Evolutionary conservation across 148 eudicot genomes (phyloP).

Genomic region (Camellia sinensis): DNA sequence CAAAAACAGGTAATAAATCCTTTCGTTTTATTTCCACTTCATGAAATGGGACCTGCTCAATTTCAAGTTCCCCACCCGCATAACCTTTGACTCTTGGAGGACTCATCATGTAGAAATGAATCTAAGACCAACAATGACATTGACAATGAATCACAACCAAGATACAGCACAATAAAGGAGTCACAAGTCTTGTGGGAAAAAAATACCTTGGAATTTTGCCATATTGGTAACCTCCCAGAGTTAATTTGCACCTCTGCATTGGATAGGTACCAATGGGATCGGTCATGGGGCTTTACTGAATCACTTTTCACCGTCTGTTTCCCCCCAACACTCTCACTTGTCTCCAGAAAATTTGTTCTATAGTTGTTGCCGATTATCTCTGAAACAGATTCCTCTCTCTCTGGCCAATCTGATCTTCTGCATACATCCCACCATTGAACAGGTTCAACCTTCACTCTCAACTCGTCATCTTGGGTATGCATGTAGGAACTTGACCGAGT

Average conservation of each 20-base stretch:
- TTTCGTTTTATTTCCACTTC: constrained; percentile 37
- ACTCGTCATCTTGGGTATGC: constrained; percentile 31
- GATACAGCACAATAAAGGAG: not conserved
- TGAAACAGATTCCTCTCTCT: constrained; percentile 27
- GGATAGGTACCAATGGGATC: constrained; percentile 32
- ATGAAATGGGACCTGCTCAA: constrained; percentile 28
- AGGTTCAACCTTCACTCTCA: constrained; percentile 28
- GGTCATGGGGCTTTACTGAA: constrained; percentile 26
- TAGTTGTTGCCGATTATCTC: constrained; percentile 2
- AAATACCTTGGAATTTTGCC: constrained; percentile 47
- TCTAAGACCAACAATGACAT: constrained; percentile 19
- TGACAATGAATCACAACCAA: constrained; percentile 12
- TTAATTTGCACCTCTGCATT: constrained; percentile 47
- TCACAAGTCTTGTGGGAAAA: not conserved
- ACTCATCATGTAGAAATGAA: constrained; percentile 27
- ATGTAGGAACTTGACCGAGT: constrained; percentile 19
- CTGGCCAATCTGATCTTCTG: constrained; percentile 31
- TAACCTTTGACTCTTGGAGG: constrained; percentile 24
- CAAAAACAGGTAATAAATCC: constrained; percentile 46
- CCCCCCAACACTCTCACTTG: not conserved
- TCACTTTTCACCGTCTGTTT: constrained; percentile 15
- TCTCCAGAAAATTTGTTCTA: constrained; percentile 4
- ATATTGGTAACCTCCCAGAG: constrained; percentile 30
- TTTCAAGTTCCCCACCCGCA: constrained; percentile 36
- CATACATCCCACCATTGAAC: constrained; percentile 38